Evolutionary conservation across 441 rosid genomes (phyloP).

Genomic region (Metrosideros polymorpha): DNA sequence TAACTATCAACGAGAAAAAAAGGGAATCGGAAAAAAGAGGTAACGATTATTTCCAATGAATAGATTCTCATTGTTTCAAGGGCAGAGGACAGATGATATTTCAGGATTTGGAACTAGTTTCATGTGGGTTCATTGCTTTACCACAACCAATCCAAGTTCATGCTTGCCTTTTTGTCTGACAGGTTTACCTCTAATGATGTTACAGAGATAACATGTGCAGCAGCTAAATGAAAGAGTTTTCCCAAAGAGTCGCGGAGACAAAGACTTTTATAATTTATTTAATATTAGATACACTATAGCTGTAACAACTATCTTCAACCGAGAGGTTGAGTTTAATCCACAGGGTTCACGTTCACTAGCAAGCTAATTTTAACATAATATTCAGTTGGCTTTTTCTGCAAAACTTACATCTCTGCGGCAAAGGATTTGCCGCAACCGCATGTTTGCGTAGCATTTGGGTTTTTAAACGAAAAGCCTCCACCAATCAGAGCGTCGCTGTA

Average conservation of each 20-base stretch:
- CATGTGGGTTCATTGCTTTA: background rate
- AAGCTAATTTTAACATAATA: background rate
- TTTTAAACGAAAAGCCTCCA: constrained; percentile 91
- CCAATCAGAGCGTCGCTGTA: constrained; percentile 92
- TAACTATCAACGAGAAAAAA: background rate
- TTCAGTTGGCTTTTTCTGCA: background rate
- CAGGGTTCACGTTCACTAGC: background rate
- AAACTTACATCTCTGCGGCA: constrained; percentile 66
- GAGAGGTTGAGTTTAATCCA: background rate
- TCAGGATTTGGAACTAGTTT: background rate
- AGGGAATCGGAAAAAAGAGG: background rate
- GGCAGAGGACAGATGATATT: background rate
- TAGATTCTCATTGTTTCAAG: background rate
- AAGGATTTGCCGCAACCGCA: constrained; percentile 97
- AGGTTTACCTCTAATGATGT: background rate
- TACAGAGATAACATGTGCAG: background rate
- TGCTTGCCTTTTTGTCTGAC: background rate
- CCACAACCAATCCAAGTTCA: background rate
- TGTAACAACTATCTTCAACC: background rate
- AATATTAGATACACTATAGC: background rate
- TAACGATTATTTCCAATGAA: background rate
- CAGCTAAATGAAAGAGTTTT: background rate
- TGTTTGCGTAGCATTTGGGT: constrained; percentile 95
- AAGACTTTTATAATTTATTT: background rate
- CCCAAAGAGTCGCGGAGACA: background rate